Percentiles rank a stretch among this genome's conserved stretches.
phyloP scores from a whole-genome alignment of 2,329 filamentous ascomycete genomes.

The Aspergillus unguis region DNA sequence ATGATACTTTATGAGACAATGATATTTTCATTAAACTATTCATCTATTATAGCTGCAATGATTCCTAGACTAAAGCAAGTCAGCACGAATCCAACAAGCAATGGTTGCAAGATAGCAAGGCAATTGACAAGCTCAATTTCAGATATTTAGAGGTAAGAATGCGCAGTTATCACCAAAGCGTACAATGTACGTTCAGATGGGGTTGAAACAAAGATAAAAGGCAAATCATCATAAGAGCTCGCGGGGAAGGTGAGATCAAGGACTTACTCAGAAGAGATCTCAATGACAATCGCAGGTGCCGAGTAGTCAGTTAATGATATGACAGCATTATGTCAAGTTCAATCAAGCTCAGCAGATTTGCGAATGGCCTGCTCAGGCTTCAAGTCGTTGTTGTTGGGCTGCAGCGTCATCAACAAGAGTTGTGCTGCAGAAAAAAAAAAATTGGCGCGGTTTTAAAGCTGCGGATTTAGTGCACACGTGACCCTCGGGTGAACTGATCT shows the following conservation, averaged over 20 bases:
- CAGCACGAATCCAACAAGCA: conserved; percentile 2
- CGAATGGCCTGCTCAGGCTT: background rate
- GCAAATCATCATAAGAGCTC: conserved; percentile 32
- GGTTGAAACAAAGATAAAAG: conserved; percentile 39
- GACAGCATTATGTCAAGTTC: background rate
- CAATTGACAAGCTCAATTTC: conserved; percentile 13
- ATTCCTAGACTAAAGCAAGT: conserved; percentile 1
- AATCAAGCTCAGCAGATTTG: background rate
- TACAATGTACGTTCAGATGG: conserved; percentile 34
- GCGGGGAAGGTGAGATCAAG: background rate
- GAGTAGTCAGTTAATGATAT: background rate
- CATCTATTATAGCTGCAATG: background rate
- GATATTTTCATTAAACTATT: no score
- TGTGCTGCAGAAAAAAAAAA: conserved; percentile 12
- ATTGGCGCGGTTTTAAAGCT: conserved; percentile 19
- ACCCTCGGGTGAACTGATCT: conserved; percentile 17
- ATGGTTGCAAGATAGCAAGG: background rate
- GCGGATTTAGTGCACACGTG: conserved; percentile 24
- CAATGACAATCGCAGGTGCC: background rate
- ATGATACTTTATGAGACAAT: no score
- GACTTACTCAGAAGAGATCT: conserved; percentile 11
- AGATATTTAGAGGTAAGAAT: conserved; percentile 24
- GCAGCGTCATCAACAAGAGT: conserved; percentile 5
- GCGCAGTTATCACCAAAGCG: conserved; percentile 30
- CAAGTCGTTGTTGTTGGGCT: background rate